A percentile compares a stretch with the other conserved stretches of the same genome.
Conservation (phyloP, 176 grass and related monocot species). For the Chrysopogon serrulatus region DNA sequence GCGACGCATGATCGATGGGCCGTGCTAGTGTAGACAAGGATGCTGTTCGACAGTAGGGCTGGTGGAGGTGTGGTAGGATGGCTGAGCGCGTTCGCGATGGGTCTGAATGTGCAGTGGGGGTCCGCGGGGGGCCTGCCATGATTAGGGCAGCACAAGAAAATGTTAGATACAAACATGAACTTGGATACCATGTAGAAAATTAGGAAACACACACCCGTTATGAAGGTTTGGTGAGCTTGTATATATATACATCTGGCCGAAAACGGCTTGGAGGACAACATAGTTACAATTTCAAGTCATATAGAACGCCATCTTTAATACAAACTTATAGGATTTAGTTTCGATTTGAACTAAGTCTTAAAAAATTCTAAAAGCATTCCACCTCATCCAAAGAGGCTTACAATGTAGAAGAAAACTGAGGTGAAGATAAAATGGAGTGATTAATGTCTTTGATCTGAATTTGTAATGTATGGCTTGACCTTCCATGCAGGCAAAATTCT, state of each 20-base stretch:
- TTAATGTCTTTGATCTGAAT: not conserved
- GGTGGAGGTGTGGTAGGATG: too few relatives aligned
- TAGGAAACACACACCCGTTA: too few relatives aligned
- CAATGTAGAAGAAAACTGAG: not conserved
- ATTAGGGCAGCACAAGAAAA: too few relatives aligned
- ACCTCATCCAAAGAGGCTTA: not conserved
- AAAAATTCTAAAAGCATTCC: too few relatives aligned
- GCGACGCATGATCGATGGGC: too few relatives aligned
- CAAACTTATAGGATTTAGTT: not conserved
- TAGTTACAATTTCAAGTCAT: not conserved
- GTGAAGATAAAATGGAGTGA: not conserved
- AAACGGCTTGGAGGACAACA: not conserved
- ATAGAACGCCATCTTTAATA: not conserved
- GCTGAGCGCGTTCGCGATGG: too few relatives aligned
- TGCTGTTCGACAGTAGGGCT: too few relatives aligned
- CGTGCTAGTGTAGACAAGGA: too few relatives aligned
- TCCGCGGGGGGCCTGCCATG: too few relatives aligned
- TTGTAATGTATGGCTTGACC: conserved; percentile 2
- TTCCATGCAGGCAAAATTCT: conserved; percentile 80
- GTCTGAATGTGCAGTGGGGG: too few relatives aligned
- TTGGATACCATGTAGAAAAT: too few relatives aligned
- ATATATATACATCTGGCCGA: not conserved
- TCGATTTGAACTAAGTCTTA: not conserved
- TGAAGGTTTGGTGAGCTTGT: not conserved
- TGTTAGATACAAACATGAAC: too few relatives aligned